Percentiles rank a stretch among this genome's conserved stretches.
Conservation (phyloP, 345 rosid genomes). For the Aquilaria malaccensis region DNA sequence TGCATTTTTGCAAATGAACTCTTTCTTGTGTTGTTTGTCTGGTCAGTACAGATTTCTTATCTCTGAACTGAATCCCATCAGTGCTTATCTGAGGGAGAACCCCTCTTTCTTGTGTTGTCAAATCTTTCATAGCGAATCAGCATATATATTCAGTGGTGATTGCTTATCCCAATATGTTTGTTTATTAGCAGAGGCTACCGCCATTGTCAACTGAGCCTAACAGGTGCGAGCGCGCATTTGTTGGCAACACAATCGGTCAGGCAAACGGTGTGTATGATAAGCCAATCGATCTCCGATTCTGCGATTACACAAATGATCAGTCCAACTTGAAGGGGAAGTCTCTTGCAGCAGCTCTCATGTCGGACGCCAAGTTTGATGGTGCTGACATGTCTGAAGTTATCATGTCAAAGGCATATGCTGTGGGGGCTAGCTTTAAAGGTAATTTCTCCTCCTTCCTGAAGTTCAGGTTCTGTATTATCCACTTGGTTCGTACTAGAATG, state of each 20-base stretch:
- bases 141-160: not conserved
- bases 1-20: not conserved
- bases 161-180: conserved; percentile 12
- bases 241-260: conserved; percentile 97
- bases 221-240: conserved; percentile 80
- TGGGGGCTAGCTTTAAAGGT: conserved; percentile 96
- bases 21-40: not conserved
- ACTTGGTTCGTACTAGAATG: not conserved
- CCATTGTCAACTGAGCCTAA: conserved; percentile 86
- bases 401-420: conserved; percentile 99
- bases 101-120: not conserved
- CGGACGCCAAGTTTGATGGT: conserved; percentile 94
- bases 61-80: not conserved
- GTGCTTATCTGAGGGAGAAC: not conserved
- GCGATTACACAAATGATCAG: conserved; percentile 78
- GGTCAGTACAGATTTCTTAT: not conserved
- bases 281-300: conserved; percentile 89
- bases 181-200: conserved; percentile 66
- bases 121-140: not conserved
- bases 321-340: conserved; percentile 89
- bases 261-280: conserved; percentile 98
- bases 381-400: conserved; percentile 96
- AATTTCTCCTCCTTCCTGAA: conserved; percentile 10
- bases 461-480: not conserved
- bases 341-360: conserved; percentile 91